These are phyloP conservation scores for Przewalskia tangutica DNA, from an alignment of 257 asterid genomes.

Conservation along the genomic window DNA sequence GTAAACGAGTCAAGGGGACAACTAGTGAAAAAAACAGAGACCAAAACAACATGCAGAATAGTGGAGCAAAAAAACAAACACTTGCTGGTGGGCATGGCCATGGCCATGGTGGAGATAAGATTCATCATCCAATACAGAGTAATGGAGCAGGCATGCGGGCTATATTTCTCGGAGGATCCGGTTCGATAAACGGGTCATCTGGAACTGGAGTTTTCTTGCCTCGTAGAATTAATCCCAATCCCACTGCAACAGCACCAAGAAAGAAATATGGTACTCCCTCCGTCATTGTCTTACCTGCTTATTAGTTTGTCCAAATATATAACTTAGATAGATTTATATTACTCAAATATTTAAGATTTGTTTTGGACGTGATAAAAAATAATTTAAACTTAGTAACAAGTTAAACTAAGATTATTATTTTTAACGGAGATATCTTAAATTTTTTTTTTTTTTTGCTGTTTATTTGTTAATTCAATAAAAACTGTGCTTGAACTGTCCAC, in stretches of 20 bases:
- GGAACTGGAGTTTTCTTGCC: slow-evolving; percentile 92
- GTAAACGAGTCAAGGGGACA: slow-evolving; percentile 18
- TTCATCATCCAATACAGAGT: background rate
- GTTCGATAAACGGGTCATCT: slow-evolving; percentile 25
- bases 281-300: too few species aligned
- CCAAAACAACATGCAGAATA: background rate
- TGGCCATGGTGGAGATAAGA: slow-evolving; percentile 2
- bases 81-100: slow-evolving; percentile 7
- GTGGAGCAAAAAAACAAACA: background rate
- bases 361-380: too few species aligned
- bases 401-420: too few species aligned
- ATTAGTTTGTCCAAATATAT: too few species aligned
- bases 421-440: background rate
- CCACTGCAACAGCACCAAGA: slow-evolving; percentile 21
- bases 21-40: background rate
- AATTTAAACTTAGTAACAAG: too few species aligned
- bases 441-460: background rate
- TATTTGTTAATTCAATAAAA: background rate
- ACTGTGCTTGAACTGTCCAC: background rate
- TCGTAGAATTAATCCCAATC: slow-evolving; percentile 10
- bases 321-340: too few species aligned
- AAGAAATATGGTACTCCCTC: slow-evolving; percentile 43
- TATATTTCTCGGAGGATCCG: slow-evolving; percentile 57
- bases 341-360: too few species aligned
- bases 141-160: slow-evolving; percentile 80